A percentile compares a stretch with the other conserved stretches of the same genome.
Conservation (phyloP, 2,329 filamentous ascomycete genomes). For the Arthrobotrys sinensis region DNA sequence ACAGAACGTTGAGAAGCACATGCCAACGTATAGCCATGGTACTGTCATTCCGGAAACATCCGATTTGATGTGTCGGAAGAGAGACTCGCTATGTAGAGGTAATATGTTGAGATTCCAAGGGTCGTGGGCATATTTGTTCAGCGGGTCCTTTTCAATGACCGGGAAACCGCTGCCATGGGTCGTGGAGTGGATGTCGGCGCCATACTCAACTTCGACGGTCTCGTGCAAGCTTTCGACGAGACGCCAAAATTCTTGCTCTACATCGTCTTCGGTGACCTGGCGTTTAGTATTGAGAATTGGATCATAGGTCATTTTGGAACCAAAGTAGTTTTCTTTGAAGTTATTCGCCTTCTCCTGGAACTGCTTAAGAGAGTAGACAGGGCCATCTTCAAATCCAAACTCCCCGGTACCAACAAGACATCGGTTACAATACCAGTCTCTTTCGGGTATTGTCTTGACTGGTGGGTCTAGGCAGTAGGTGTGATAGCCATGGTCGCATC, state of each 20-base stretch:
- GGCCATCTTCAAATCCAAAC: conserved; percentile 97
- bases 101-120: conserved; percentile 97
- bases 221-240: conserved; percentile 94
- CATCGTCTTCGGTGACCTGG: conserved; percentile 91
- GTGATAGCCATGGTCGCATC: conserved; percentile 91
- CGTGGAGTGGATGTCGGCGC: conserved; percentile 96
- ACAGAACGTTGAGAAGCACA: conserved; percentile 99
- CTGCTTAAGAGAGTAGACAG: conserved; percentile 92
- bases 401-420: conserved; percentile 96
- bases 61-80: conserved; percentile 97
- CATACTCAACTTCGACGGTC: conserved; percentile 97
- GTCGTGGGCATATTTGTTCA: conserved; percentile 87
- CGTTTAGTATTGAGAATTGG: conserved; percentile 84
- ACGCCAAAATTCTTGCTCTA: conserved; percentile 97
- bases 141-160: conserved; percentile 90
- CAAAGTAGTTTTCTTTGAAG: conserved; percentile 95
- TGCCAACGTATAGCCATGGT: conserved; percentile 98
- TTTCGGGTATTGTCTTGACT: conserved; percentile 80
- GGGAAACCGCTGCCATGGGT: conserved; percentile 98
- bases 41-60: conserved; percentile 99
- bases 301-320: conserved; percentile 89
- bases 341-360: conserved; percentile 96
- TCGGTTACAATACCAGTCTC: conserved; percentile 95
- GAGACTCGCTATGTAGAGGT: conserved; percentile 88
- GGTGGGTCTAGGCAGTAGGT: conserved; percentile 90